Conservation (phyloP, 306 rosid genomes). For the Cucurbita ficifolia region DNA sequence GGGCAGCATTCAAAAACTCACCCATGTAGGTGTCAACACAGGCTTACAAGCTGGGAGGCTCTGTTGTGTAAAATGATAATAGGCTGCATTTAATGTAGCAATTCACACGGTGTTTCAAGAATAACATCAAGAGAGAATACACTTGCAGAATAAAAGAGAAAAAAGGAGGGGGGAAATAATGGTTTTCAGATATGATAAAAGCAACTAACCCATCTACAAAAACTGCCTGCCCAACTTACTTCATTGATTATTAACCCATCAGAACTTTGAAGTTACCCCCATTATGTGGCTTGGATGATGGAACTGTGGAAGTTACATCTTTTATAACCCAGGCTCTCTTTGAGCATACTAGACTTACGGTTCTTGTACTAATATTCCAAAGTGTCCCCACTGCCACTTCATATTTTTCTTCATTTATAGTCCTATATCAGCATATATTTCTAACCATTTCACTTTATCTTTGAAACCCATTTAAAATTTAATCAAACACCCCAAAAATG, state of each 20-base stretch:
- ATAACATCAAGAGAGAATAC: background rate
- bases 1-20: conserved; percentile 27
- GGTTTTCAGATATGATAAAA: background rate
- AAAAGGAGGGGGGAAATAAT: background rate
- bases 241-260: background rate
- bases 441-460: background rate
- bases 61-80: conserved; percentile 69
- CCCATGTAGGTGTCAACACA: conserved; percentile 76
- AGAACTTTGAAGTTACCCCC: background rate
- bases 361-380: background rate
- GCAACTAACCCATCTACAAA: background rate
- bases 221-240: background rate
- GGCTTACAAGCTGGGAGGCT: conserved; percentile 93
- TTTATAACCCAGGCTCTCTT: background rate
- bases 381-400: background rate
- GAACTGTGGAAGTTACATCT: background rate
- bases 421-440: background rate
- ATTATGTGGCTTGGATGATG: background rate
- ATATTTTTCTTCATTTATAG: background rate
- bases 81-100: conserved; percentile 35
- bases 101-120: background rate
- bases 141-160: background rate
- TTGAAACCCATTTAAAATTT: background rate
- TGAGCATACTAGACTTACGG: background rate
- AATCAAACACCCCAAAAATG: background rate